A percentile compares a stretch with the other conserved stretches of the same genome.
These are phyloP conservation scores for Ascochyta rabiei DNA, from an alignment of 2,329 filamentous ascomycete genomes.

Conservation along the genomic window DNA sequence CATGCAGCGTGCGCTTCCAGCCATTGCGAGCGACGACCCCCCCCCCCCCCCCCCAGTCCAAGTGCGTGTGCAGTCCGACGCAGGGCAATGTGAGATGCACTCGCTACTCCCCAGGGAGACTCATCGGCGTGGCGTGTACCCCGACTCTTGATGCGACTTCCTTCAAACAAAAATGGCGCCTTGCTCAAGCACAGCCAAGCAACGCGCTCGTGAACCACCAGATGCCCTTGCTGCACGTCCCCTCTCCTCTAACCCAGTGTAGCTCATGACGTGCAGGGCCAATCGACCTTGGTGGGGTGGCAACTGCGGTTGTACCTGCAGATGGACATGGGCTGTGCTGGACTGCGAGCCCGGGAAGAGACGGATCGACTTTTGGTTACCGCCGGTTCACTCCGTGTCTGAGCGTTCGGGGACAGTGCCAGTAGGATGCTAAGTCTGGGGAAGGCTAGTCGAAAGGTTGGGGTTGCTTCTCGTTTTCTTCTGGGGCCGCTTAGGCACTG, in stretches of 20 bases:
- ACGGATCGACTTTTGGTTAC: slow-evolving; percentile 21
- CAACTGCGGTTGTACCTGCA: slow-evolving; percentile 42
- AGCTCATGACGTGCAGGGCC: slow-evolving; percentile 25
- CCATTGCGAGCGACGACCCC: neutral
- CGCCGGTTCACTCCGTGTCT: slow-evolving; percentile 35
- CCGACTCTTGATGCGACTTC: neutral
- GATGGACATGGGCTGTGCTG: slow-evolving; percentile 29
- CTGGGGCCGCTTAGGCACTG: slow-evolving; percentile 12
- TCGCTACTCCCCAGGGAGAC: neutral
- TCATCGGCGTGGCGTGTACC: neutral
- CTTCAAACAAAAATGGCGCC: neutral
- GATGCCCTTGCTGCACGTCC: slow-evolving; percentile 12
- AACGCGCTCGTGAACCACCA: neutral
- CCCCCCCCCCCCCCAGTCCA: too few species aligned
- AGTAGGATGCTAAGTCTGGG: slow-evolving; percentile 40
- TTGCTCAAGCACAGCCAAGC: slow-evolving; percentile 8
- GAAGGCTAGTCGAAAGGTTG: slow-evolving; percentile 27
- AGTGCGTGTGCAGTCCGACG: slow-evolving; percentile 3
- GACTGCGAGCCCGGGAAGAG: slow-evolving; percentile 24
- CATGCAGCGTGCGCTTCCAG: slow-evolving; percentile 7
- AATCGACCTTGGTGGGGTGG: slow-evolving; percentile 25
- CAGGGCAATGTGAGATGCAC: slow-evolving; percentile 2
- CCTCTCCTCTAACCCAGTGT: slow-evolving; percentile 9
- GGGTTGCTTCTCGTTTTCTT: slow-evolving; percentile 11
- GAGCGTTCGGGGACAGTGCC: slow-evolving; percentile 30